Conservation (phyloP, 257 asterid species). For the Ilex asprella region DNA sequence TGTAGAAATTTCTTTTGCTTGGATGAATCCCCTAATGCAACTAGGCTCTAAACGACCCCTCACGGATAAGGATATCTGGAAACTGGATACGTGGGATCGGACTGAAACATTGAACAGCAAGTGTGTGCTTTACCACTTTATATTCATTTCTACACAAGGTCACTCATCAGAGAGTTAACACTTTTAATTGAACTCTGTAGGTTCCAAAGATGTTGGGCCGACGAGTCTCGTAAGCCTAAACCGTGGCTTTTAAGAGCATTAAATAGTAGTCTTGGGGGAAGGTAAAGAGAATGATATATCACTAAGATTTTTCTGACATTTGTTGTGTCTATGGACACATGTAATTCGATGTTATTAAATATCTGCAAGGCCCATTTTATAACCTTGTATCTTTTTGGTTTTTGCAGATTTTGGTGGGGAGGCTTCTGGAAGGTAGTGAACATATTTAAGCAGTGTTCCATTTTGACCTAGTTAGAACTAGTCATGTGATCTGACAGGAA, state of each 20-base stretch:
- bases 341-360: neutral
- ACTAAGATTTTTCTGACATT: neutral
- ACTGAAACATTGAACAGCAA: constrained; percentile 54
- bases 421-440: constrained; percentile 78
- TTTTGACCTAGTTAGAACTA: neutral
- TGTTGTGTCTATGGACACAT: neutral
- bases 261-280: constrained; percentile 70
- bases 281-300: constrained; percentile 22
- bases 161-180: constrained; percentile 2
- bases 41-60: constrained; percentile 72
- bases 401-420: constrained; percentile 83
- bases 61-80: constrained; percentile 79
- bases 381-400: constrained; percentile 3
- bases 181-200: constrained; percentile 21
- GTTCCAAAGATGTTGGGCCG: constrained; percentile 71
- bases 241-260: constrained; percentile 88
- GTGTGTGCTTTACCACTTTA: constrained; percentile 23
- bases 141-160: constrained; percentile 8
- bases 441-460: constrained; percentile 17
- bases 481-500: too few species aligned
- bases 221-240: constrained; percentile 51
- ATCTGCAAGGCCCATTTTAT: neutral
- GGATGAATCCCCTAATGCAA: constrained; percentile 90
- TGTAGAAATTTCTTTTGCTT: constrained; percentile 57
- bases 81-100: constrained; percentile 82